Evolutionary conservation across 2,329 filamentous ascomycete genomes (phyloP), one percentile per base, ranked within the genome.

Genomic region (Ploettnerulaceae sp.): DNA sequence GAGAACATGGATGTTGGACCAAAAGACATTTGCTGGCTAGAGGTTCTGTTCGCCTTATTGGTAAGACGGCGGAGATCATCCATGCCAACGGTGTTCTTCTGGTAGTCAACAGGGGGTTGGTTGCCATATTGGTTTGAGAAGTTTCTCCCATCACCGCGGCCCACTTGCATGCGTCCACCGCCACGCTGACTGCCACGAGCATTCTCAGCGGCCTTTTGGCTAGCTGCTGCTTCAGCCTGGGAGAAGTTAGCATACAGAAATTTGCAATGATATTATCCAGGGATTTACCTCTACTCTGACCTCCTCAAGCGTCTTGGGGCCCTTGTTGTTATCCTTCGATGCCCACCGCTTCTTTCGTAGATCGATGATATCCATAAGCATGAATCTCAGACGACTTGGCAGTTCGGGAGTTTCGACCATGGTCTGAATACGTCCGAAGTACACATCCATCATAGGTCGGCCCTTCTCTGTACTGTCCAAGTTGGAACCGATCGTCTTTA

Each of bases 301-400:
- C 70, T 97, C 87, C 3, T 89, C 82, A 43, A 98, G 85, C 7
- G 93, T 98, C 82, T 96, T 96, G 49, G 93, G 93, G 28, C 93
- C 93, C 75, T 97, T 97, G 70, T 90, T 86, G 44, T 74, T 71
- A 65, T 95, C 89, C 75, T 95, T 96, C 47, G 88, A 89, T 51
- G 77, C 69, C 93, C 93, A 98, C 64, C 78, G 75, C 42, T 74
- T 72, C 64, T 69, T 80, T 57, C 93, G 84, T 55, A 98, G 75
- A 66, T 98, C 93, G 47, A 95, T 67, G 45, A 95, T 79, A 64
- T 98, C 93, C 82, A 97, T 81, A 51, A 98, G 78, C 93, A 98
- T 97, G 71, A 97, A 98, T 65, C 80, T 82, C 58, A 96, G 76
- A 74, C 93, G 84, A 69, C 89, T 96, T 40, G 84, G 83, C 18